Evolutionary conservation across 139 green algal genomes (phyloP), one percentile per base, ranked within the genome.

Genomic region (Asterochloris sp.): DNA sequence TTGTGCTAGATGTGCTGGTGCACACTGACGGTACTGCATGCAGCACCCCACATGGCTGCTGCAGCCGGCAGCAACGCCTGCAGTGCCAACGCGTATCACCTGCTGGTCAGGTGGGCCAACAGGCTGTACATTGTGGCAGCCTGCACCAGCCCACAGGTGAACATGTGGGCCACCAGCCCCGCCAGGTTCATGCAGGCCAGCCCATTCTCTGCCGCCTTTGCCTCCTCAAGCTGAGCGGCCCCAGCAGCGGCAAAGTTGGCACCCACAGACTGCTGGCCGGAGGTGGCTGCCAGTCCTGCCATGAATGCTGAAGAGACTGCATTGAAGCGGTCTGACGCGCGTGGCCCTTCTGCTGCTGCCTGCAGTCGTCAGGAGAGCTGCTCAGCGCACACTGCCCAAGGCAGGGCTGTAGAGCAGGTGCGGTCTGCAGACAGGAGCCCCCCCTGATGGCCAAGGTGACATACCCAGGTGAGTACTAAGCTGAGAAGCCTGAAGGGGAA

Each of bases 281-380:
- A 54, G 82, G 64, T 28, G 66, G 84, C 91, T 14, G 92, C 85
- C 76, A 96, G 66, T 19, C 88, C 94, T 67, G 90, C 79, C 63
- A 97, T 84, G 64, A 91, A 89, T 6, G 90, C 90, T 0, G 93
- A 91, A 0, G 88, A 89, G 21, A 96, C 90, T 11, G 89, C 89
- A 0, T 91, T 86, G 88, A 97, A 97, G 74, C 89, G 83, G 67
- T 94, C 91, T 6, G 88, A 91, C 9, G 93, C 94, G 1, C 92
- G 87, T 0, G 94, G 94, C 0, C 94, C 94, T 78, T 94, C 86
- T 21, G 88, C 89, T 21, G 83, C 91, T 9, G 94, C 92, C 64
- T 91, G 75, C 47, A 84, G 17, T 16, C 26, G 0, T 19, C 24
- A 15, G 61, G 26, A 61, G 38, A 73, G 54, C 21, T 47, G 60